Base-by-base conservation (phyloP, 768 basidiomycete species). In the Mrakia hoshinonis region DNA sequence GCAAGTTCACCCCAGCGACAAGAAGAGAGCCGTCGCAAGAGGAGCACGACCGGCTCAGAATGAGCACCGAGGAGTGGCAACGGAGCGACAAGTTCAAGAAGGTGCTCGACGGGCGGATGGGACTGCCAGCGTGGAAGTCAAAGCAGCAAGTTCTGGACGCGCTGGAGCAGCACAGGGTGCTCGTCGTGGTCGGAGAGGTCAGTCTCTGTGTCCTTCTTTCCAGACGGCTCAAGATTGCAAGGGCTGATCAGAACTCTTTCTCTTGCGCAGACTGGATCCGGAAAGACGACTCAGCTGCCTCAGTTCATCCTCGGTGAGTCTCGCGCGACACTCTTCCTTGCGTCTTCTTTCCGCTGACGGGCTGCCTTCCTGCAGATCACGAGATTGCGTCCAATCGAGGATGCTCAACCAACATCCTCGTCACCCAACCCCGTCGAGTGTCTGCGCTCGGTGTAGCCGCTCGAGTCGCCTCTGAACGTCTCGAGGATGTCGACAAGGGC, bases 251-350 rank as follows among this genome's bases (percentile, higher is more conserved):
- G 18, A 24, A 67, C 38, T 48, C 49, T 72, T 18, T 48, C 63
- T 52, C 65, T 36, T 43, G 26, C 34, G 26, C 47, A 79, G 70
- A 72, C 76, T 84, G 89, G 93, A 62, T 91, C 89, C 64, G 93
- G 93, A 34, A 97, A 97, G 79, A 93, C 91, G 2, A 93, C 91
- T 0, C 91, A 93, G 88, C 88, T 94, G 9, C 93, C 94, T 18
- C 91, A 94, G 74, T 94, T 91, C 75, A 87, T 97, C 67, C 81
- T 96, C 60, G 70, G 70, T 72, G 12, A 12, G 68, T 65, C 29
- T 31, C 31, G 7, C 18, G 11, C 18, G 1, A 26, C 29, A 24
- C 20, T 12, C 4, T 26, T 48, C 15, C 0, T 12, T 24, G 47
- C 26, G 2, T 24, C 24, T 39, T 22, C 36, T 52, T 29, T 63